Percentiles rank a stretch among this genome's conserved stretches.
phyloP scores from a whole-genome alignment of 2,329 filamentous ascomycete genomes.

The Aspergillus sp. region DNA sequence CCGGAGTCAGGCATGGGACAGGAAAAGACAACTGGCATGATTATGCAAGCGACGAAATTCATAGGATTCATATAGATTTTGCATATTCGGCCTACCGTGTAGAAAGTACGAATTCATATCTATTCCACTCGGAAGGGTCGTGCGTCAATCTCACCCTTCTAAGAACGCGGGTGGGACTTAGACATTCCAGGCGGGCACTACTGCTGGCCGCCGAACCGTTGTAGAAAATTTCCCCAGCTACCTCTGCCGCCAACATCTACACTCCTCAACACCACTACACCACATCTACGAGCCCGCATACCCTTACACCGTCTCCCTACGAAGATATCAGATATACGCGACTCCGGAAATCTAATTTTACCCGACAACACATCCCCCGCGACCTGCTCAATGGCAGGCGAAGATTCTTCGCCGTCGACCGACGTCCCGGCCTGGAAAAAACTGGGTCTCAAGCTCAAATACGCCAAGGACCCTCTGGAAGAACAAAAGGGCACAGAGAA shows the following conservation, averaged over 20 bases:
- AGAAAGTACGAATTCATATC: no score
- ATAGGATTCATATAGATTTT: conserved; percentile 6
- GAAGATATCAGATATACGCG: conserved; percentile 1
- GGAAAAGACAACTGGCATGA: conserved; percentile 6
- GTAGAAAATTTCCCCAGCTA: conserved; percentile 16
- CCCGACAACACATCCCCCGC: background rate
- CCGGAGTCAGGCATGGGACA: background rate
- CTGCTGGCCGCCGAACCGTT: conserved; percentile 7
- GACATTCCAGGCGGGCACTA: background rate
- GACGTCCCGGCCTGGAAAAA: conserved; percentile 59
- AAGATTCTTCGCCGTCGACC: conserved; percentile 11
- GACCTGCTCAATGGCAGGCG: conserved; percentile 21
- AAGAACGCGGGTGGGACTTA: background rate
- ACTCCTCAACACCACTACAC: background rate
- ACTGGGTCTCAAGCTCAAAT: conserved; percentile 60
- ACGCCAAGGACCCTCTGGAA: conserved; percentile 39
- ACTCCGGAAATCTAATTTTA: background rate
- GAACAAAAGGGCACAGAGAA: conserved; percentile 13
- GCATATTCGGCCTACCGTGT: background rate
- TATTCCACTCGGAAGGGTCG: no score
- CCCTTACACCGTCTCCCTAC: background rate
- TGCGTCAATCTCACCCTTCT: background rate
- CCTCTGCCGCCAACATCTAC: background rate
- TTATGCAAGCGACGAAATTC: conserved; percentile 17
- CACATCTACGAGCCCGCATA: background rate